phyloP scores from a whole-genome alignment of 106 monocot genomes.

The Dioscorea alata region DNA sequence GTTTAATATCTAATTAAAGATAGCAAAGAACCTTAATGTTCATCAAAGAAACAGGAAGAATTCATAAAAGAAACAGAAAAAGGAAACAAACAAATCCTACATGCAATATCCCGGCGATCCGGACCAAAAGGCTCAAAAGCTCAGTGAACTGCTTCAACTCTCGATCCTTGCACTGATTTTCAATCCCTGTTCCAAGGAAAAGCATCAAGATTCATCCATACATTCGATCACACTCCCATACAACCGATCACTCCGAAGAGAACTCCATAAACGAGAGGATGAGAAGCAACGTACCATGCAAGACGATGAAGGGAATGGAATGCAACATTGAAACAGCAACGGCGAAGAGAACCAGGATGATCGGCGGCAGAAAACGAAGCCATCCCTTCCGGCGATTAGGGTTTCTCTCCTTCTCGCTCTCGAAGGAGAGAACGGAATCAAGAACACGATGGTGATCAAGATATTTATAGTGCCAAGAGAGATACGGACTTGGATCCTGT shows the following conservation, averaged over 20 bases:
- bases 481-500: no score
- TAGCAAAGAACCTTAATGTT: no score
- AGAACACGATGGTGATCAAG: no score
- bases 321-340: conserved; percentile 8
- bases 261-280: no score
- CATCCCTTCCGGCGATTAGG: background rate
- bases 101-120: conserved; percentile 38
- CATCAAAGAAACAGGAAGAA: background rate
- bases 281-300: conserved; percentile 26
- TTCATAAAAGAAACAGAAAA: background rate
- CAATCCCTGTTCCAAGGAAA: conserved; percentile 25
- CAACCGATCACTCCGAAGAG: no score
- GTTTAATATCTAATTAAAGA: no score
- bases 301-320: conserved; percentile 43
- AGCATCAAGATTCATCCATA: no score
- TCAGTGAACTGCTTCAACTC: conserved; percentile 46
- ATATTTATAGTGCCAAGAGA: no score
- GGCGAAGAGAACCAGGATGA: conserved; percentile 1
- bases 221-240: no score
- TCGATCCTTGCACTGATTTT: conserved; percentile 38
- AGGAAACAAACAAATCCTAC: conserved; percentile 11
- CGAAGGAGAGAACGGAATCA: no score
- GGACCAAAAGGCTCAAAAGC: conserved; percentile 35
- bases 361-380: background rate
- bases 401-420: background rate